Evolutionary conservation across 169 alveolate genomes (phyloP).

Genomic region (Plasmodium adleri): DNA sequence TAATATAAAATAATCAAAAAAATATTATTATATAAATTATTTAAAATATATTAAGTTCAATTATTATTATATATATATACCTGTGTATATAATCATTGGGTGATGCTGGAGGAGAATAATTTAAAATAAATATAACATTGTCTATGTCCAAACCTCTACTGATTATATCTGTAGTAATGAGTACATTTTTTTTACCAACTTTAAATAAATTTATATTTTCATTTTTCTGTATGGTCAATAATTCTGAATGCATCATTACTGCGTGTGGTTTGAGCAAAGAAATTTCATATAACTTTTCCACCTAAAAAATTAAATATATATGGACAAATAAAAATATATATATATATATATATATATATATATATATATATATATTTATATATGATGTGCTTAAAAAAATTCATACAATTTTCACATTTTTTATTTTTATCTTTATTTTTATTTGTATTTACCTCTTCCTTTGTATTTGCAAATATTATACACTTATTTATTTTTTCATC

Average conservation of each 20-base stretch:
- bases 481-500: conserved; percentile 55
- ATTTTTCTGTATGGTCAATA: conserved; percentile 51
- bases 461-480: conserved; percentile 60
- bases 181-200: conserved; percentile 48
- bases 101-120: conserved; percentile 72
- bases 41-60: not conserved
- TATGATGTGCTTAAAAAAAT: not conserved
- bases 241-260: conserved; percentile 62
- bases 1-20: conserved; percentile 2
- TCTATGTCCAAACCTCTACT: conserved; percentile 74
- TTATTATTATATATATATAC: not conserved
- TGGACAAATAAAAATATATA: not conserved
- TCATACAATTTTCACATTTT: not conserved
- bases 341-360: not conserved
- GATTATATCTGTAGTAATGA: conserved; percentile 68
- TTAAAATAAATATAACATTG: conserved; percentile 49
- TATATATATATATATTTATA: conserved; percentile 5
- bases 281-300: conserved; percentile 54
- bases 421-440: not conserved
- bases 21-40: not conserved
- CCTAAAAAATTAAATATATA: conserved; percentile 12
- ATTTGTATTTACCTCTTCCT: conserved; percentile 52
- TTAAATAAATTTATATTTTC: conserved; percentile 70
- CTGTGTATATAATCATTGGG: conserved; percentile 74
- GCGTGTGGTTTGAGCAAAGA: conserved; percentile 60